A percentile compares a stretch with the other conserved stretches of the same genome.
phyloP scores from a whole-genome alignment of 305 asterid species.

The Fraxinus velutina region DNA sequence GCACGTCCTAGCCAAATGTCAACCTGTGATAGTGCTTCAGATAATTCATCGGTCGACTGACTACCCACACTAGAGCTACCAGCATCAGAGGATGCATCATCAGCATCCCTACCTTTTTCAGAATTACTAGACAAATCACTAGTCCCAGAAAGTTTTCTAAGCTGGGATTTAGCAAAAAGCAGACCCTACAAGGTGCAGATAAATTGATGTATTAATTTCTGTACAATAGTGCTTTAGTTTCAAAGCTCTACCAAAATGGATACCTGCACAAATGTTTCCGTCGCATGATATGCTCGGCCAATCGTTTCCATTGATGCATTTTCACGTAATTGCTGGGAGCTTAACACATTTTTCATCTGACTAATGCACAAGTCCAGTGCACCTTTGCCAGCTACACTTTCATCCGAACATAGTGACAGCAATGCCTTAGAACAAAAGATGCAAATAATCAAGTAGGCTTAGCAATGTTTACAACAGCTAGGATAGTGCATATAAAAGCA shows the following conservation, averaged over 20 bases:
- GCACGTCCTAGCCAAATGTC: conserved; percentile 94
- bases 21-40: conserved; percentile 76
- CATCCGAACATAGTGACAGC: conserved; percentile 85
- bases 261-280: conserved; percentile 97
- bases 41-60: conserved; percentile 84
- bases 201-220: conserved; percentile 15
- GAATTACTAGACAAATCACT: conserved; percentile 69
- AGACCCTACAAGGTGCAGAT: conserved; percentile 57
- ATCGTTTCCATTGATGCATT: conserved; percentile 88
- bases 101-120: conserved; percentile 72
- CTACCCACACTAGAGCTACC: conserved; percentile 91
- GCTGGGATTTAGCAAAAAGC: conserved; percentile 79
- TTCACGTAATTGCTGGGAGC: conserved; percentile 78
- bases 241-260: conserved; percentile 25
- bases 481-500: conserved; percentile 10
- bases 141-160: conserved; percentile 77
- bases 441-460: conserved; percentile 13
- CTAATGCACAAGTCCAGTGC: conserved; percentile 82
- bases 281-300: conserved; percentile 96
- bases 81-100: conserved; percentile 90
- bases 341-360: conserved; percentile 84
- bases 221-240: conserved; percentile 15
- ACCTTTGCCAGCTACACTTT: conserved; percentile 77
- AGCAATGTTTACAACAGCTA: conserved; percentile 5
- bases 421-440: conserved; percentile 57